Percentiles rank a stretch among this genome's conserved stretches.
phyloP scores from a whole-genome alignment of 495 filamentous ascomycete genomes.

The Neurospora terricola region DNA sequence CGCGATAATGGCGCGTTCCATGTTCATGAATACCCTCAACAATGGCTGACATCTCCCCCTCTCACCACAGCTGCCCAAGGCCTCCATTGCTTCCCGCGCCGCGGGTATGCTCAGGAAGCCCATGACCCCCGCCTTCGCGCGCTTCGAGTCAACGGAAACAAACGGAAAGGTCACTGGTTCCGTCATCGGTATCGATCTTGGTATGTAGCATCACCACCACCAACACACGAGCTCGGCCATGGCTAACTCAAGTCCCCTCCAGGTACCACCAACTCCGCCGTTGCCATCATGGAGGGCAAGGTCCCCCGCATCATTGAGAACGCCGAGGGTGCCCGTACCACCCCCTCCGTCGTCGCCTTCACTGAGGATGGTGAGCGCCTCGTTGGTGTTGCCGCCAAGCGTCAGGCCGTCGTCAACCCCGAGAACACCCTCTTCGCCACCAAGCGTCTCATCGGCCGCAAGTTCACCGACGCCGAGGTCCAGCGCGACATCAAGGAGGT shows the following conservation, averaged over 20 bases:
- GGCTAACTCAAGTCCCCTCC: slow-evolving; percentile 14
- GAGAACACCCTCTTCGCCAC: slow-evolving; percentile 99
- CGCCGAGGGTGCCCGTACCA: slow-evolving; percentile 78
- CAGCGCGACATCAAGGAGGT: slow-evolving; percentile 98
- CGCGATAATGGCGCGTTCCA: background rate
- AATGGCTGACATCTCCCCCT: background rate
- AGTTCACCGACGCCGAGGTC: slow-evolving; percentile 92
- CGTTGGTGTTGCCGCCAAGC: slow-evolving; percentile 97
- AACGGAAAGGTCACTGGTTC: slow-evolving; percentile 82
- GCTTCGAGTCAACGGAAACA: slow-evolving; percentile 61
- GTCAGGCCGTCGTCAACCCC: slow-evolving; percentile 97
- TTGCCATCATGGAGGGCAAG: slow-evolving; percentile 97
- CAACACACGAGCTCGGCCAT: background rate
- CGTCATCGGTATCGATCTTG: slow-evolving; percentile 98
- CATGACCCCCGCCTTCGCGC: slow-evolving; percentile 39
- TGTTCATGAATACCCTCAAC: slow-evolving; percentile 7
- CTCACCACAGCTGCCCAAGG: slow-evolving; percentile 40
- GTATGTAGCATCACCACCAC: slow-evolving; percentile 42
- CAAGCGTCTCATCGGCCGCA: slow-evolving; percentile 98
- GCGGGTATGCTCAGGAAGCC: slow-evolving; percentile 44
- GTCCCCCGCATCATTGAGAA: slow-evolving; percentile 94
- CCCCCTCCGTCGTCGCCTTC: slow-evolving; percentile 94
- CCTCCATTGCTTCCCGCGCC: slow-evolving; percentile 45
- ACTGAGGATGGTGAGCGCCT: slow-evolving; percentile 94
- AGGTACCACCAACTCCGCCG: slow-evolving; percentile 98